Evolutionary conservation across 139 green algal species (phyloP).

Genomic region (Picochlorum sp.): DNA sequence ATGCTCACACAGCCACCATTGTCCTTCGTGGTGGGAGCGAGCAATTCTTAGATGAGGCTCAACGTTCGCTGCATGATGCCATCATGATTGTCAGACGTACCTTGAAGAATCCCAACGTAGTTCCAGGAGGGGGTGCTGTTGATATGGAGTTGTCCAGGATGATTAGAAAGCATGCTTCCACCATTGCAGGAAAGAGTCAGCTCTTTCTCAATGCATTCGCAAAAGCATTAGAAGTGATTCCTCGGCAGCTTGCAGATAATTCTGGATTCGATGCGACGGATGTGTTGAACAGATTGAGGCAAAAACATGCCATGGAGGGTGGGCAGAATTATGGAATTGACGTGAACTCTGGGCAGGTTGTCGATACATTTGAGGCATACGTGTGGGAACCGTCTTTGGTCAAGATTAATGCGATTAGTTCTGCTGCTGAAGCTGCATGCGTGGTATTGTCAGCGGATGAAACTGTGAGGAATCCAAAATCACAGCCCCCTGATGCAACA

Average conservation of each 20-base stretch:
- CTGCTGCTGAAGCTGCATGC: slow-evolving; percentile 90
- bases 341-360: slow-evolving; percentile 87
- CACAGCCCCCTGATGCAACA: slow-evolving; percentile 28
- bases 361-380: slow-evolving; percentile 88
- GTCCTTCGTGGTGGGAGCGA: slow-evolving; percentile 92
- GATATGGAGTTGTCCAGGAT: slow-evolving; percentile 77
- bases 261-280: slow-evolving; percentile 96
- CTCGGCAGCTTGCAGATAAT: slow-evolving; percentile 95
- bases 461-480: slow-evolving; percentile 87
- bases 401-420: slow-evolving; percentile 89
- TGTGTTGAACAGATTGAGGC: slow-evolving; percentile 93
- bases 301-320: slow-evolving; percentile 79
- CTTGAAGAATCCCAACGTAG: slow-evolving; percentile 71
- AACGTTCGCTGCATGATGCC: slow-evolving; percentile 93
- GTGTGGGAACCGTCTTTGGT: slow-evolving; percentile 95
- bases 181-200: slow-evolving; percentile 80
- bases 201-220: slow-evolving; percentile 94
- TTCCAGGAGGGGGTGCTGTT: slow-evolving; percentile 91
- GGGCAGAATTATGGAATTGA: slow-evolving; percentile 87
- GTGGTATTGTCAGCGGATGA: slow-evolving; percentile 95
- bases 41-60: slow-evolving; percentile 88
- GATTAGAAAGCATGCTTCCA: slow-evolving; percentile 45
- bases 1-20: slow-evolving; percentile 85
- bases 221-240: slow-evolving; percentile 88
- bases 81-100: slow-evolving; percentile 96